These are phyloP conservation scores for Quercus tomentella DNA, from an alignment of 331 rosid species.

Conservation along the genomic window DNA sequence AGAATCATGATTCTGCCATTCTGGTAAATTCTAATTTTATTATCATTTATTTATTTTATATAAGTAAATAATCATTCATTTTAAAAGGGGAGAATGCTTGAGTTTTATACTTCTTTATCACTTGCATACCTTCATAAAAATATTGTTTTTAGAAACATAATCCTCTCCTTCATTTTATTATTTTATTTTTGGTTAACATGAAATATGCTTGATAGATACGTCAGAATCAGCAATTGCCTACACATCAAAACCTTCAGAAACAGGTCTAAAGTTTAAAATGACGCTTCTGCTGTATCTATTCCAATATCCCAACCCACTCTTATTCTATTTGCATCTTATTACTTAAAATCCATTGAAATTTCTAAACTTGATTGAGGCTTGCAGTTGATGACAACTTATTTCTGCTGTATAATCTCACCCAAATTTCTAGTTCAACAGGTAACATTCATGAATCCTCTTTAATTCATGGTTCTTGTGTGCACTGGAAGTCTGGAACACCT, in stretches of 20 bases:
- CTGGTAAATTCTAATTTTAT: not conserved
- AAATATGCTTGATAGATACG: too few relatives aligned
- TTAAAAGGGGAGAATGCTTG: too few relatives aligned
- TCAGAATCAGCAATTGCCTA: too few relatives aligned
- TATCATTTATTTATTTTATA: too few relatives aligned
- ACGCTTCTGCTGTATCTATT: too few relatives aligned
- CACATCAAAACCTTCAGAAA: too few relatives aligned
- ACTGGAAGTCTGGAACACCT: not conserved
- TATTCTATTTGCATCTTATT: not conserved
- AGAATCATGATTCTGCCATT: not conserved
- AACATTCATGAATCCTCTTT: not conserved
- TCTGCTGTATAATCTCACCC: not conserved
- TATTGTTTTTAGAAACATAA: not conserved
- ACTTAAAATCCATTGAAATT: not conserved
- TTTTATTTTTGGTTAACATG: not conserved
- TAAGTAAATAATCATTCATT: too few relatives aligned
- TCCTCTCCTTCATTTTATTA: not conserved
- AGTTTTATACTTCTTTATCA: not conserved
- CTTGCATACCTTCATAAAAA: not conserved
- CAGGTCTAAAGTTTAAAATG: not conserved
- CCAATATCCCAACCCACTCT: too few relatives aligned
- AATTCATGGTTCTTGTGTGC: not conserved
- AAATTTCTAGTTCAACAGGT: not conserved
- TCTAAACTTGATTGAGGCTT: not conserved
- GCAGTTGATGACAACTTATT: not conserved